phyloP scores from a whole-genome alignment of 1,284 basidiomycete species.

The Cystobasidium sp. region DNA sequence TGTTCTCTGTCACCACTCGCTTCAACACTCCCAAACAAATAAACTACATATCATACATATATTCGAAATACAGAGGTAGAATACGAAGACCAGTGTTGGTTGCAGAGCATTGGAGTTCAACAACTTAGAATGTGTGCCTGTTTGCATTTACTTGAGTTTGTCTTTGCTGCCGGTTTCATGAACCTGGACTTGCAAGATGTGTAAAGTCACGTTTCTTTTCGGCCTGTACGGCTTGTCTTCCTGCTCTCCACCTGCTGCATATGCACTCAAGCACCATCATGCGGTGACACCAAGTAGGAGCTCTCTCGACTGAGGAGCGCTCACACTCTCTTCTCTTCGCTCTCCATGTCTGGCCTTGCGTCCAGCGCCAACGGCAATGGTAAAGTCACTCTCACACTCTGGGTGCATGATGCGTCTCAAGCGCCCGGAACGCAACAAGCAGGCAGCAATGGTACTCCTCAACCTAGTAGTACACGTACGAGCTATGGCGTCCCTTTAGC shows the following conservation, averaged over 20 bases:
- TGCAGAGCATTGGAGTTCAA: too few relatives aligned
- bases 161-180: neutral
- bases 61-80: too few relatives aligned
- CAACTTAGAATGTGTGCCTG: too few relatives aligned
- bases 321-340: neutral
- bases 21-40: too few relatives aligned
- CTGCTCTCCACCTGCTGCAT: neutral
- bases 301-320: neutral
- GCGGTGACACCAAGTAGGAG: neutral
- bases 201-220: conserved; percentile 14
- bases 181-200: neutral
- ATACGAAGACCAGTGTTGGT: too few relatives aligned
- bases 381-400: conserved; percentile 36
- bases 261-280: neutral
- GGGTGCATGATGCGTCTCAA: conserved; percentile 35
- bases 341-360: conserved; percentile 18
- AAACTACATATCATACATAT: too few relatives aligned
- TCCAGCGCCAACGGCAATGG: conserved; percentile 7
- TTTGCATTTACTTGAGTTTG: too few relatives aligned
- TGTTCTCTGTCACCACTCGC: too few relatives aligned
- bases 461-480: neutral
- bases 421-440: conserved; percentile 21
- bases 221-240: neutral
- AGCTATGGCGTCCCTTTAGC: conserved; percentile 36
- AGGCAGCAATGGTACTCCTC: neutral